Evolutionary conservation across 1,284 basidiomycete species (phyloP), one percentile per base, ranked within the genome.

Genomic region (Trichosporon sp.): DNA sequence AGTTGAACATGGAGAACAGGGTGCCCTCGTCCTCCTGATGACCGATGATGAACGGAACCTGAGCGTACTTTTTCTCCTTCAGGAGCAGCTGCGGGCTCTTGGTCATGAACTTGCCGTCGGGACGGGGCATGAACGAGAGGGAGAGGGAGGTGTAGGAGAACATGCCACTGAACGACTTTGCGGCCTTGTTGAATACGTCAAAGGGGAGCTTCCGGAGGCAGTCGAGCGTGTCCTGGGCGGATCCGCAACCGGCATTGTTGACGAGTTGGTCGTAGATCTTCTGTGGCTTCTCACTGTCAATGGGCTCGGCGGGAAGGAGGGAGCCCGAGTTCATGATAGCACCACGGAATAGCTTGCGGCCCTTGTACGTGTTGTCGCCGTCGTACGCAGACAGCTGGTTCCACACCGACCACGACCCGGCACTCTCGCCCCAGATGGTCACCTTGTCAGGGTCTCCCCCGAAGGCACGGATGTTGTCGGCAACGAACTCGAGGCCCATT

Each of bases 371-470:
- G 65, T 65, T 70, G 65, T 72, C 29, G 25, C 87, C 82, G 60
- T 89, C 81, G 74, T 88, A 88, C 13, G 89, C 78, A 73, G 87
- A 85, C 8, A 89, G 84, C 2, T 86, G 87, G 34, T 85, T 81
- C 0, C n/a, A 70, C 7, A 70, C 69, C 1, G 58, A 64, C 34
- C 70, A 62, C 21, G 67, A 64, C 11, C 89, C 89, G 0, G 88
- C 89, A 67, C 87, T 88, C 74, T 90, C 85, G 0, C 89, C 89
- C 70, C 88, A 87, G 75, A 83, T 75, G 13, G 81, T 82, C 23
- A 82, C 77, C 62, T 75, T 75, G n/a, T 64, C 53, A 1, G 78
- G 78, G 70, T 83, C 78, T 1, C 81, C 81, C 27, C 81, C 81
- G 63, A 82, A 83, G 13, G 74, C 67, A 5, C 65, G 67, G 62